Evolutionary conservation across 176 grass and related monocot species (phyloP).

Genomic region (Bolboschoenus planiculmis): DNA sequence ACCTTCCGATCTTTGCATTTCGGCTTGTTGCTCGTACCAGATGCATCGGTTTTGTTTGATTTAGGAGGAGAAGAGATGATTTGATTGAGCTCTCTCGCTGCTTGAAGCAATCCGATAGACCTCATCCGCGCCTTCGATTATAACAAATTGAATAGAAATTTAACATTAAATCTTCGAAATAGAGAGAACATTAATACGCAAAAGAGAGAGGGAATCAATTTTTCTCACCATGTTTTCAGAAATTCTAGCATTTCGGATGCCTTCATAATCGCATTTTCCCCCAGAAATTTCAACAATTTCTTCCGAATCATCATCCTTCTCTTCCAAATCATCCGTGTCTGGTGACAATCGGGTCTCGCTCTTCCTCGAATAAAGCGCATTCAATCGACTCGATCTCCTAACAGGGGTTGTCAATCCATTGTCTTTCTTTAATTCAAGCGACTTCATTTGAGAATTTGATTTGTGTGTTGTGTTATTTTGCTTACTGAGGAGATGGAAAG

Average conservation of each 20-base stretch:
- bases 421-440: slow-evolving; percentile 36
- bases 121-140: slow-evolving; percentile 54
- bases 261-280: slow-evolving; percentile 54
- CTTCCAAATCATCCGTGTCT: not conserved
- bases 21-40: slow-evolving; percentile 23
- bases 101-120: slow-evolving; percentile 53
- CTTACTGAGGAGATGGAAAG: not conserved
- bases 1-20: slow-evolving; percentile 4
- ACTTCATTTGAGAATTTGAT: slow-evolving; percentile 44
- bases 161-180: slow-evolving; percentile 10
- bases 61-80: slow-evolving; percentile 33
- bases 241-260: slow-evolving; percentile 63
- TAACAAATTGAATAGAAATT: not conserved
- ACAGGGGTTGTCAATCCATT: slow-evolving; percentile 36
- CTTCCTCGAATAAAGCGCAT: not conserved
- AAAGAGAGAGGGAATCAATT: not conserved
- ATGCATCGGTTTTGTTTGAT: slow-evolving; percentile 18
- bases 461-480: not conserved
- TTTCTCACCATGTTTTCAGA: slow-evolving; percentile 54
- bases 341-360: not conserved
- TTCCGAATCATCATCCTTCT: not conserved
- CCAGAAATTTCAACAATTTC: slow-evolving; percentile 9
- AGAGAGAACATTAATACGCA: not conserved
- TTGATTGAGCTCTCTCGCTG: slow-evolving; percentile 42
- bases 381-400: slow-evolving; percentile 49